Evolutionary conservation across 2,329 filamentous ascomycete species (phyloP), one percentile per base, ranked within the genome.

Genomic region (Penicillium sp.): DNA sequence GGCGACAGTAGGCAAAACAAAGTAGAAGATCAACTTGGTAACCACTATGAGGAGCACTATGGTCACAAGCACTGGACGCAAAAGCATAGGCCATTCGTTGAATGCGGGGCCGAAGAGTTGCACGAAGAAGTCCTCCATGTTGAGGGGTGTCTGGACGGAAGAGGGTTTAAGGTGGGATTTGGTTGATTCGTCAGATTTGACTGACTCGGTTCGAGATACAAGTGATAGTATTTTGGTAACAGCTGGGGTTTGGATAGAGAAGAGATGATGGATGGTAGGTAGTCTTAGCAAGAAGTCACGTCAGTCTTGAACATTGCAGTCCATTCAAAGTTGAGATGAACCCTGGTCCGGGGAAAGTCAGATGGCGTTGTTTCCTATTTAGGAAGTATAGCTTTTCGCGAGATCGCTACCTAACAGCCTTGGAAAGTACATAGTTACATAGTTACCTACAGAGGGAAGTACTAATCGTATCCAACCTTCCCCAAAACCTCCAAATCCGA

Each of bases 41-140:
- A 5, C 9, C 22, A 0, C 4, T 11, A n/a, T 29, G 16, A 43
- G 2, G 4, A 43, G 0, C 1, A 1, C 4, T 2, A 11, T 3
- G 9, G 42, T 44, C 18, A 3, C 26, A 14, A 2, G 2, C 2
- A 31, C 1, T 9, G 42, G 26, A 20, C 26, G n/a, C 4, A 31
- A n/a, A 31, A 31, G 42, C 5, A 31, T 13, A 1, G 11, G 42
- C 5, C 2, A 31, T 18, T 44, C 26, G 1, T 2, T 5, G 26
- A 31, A 44, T 2, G 0, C 11, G 10, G 4, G 10, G 18, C 42
- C n/a, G 42, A 31, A 44, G 2, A 44, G 1, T 5, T 20, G 26
- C 1, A 9, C n/a, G 0, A 2, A 10, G 0, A n/a, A 1, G 24
- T 44, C 5, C 26, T 31, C 26, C 42, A 44, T 44, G 0, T 29